phyloP scores from a whole-genome alignment of 1,284 basidiomycete species.

The Irpex sp. region DNA sequence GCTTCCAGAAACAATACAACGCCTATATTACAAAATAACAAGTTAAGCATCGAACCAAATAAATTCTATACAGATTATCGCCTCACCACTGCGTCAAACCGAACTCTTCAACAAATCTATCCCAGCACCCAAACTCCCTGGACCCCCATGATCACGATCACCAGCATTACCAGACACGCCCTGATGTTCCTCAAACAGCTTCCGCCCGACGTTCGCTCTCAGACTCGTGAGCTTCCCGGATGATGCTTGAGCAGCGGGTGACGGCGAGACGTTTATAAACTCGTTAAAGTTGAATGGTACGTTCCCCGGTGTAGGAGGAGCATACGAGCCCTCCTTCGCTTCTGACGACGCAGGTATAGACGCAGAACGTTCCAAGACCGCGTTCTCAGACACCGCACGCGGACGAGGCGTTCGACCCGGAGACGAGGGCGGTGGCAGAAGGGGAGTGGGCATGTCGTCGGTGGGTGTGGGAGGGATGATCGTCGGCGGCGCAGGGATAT shows the following conservation, averaged over 20 bases:
- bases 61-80: neutral
- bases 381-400: constrained; percentile 11
- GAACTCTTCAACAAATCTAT: constrained; percentile 46
- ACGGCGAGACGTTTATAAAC: constrained; percentile 71
- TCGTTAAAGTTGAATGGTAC: constrained; percentile 61
- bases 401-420: constrained; percentile 17
- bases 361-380: constrained; percentile 6
- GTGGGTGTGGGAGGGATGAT: constrained; percentile 38
- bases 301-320: constrained; percentile 38
- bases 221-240: constrained; percentile 42
- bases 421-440: constrained; percentile 29
- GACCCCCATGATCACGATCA: constrained; percentile 10
- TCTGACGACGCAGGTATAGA: constrained; percentile 9
- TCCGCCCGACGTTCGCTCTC: constrained; percentile 60
- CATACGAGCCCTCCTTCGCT: constrained; percentile 1
- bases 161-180: constrained; percentile 9
- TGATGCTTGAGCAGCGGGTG: constrained; percentile 37
- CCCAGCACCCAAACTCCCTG: constrained; percentile 37
- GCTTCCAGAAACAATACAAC: too few relatives aligned
- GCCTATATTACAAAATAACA: neutral
- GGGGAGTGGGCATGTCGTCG: constrained; percentile 20
- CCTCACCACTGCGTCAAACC: constrained; percentile 1
- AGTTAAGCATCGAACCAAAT: neutral
- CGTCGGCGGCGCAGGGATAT: constrained; percentile 15
- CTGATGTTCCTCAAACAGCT: constrained; percentile 70